Base-by-base conservation (phyloP, 2,329 filamentous ascomycete genomes). In the Talaromyces sp. region DNA sequence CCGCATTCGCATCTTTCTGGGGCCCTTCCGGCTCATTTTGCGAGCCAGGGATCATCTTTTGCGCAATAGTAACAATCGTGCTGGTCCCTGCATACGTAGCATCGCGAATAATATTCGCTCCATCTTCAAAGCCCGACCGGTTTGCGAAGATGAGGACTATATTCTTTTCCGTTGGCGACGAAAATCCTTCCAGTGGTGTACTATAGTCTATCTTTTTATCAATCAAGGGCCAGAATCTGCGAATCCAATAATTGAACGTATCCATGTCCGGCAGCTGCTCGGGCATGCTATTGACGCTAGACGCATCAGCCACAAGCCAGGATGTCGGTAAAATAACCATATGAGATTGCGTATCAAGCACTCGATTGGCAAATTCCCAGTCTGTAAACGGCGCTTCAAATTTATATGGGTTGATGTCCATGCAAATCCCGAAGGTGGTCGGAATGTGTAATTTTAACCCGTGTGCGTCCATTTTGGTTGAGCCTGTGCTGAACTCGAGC, bases 191-290 rank as follows among this genome's bases (percentile, higher is more conserved):
- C 13, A 62, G 19, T 13, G 51, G 39, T 6, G 62, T 65, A 8
- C 61, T 62, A 22, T 65, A 68, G 58, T 74, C 72, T 19, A 70
- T 59, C 32, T 61, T 67, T 58, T 69, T 69, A 42, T 70, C 67
- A n/a, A 81, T 62, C 9, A 82, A 69, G 1, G 85, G 85, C 69
- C 79, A 77, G 62, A 88, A 83, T 49, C 86, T 73, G 70, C 83
- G 80, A 22, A 88, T 73, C 86, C 86, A 88, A 69, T 88, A 88
- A 56, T 79, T 80, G 62, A 88, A 79, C 0, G 86, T 88, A 66
- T 84, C 81, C 69, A 83, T 73, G 66, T 88, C 85, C 4, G 84
- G 82, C 58, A 76, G 70, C 6, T 71, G 69, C 0, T 76, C 73
- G 19, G 81, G 72, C 8, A 71, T 61, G 22, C 73, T 71, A 30